Percentiles rank a stretch among this genome's conserved stretches.
Evolutionary conservation across 108 stramenopile genomes (phyloP).

Genomic region (Parmales sp.): DNA sequence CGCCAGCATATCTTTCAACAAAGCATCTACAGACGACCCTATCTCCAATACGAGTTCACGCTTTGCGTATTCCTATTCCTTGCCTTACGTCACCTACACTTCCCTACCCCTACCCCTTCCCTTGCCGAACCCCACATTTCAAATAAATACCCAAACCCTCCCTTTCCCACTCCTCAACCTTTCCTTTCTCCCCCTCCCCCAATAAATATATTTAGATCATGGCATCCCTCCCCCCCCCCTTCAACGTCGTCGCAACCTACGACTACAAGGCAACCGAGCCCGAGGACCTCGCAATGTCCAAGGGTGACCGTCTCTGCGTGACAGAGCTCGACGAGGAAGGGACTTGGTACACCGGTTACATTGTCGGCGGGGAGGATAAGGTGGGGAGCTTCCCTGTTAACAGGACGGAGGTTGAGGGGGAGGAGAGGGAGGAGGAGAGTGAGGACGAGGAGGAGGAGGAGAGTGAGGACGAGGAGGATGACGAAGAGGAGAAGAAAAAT

Average conservation of each 20-base stretch:
- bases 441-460: conserved; percentile 10
- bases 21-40: too few relatives aligned
- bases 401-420: conserved; percentile 13
- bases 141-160: too few relatives aligned
- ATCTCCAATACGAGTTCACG: too few relatives aligned
- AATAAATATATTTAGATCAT: too few relatives aligned
- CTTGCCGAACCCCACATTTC: too few relatives aligned
- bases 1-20: too few relatives aligned
- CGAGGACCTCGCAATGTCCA: conserved; percentile 16
- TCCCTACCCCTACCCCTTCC: too few relatives aligned
- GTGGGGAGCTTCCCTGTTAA: conserved; percentile 20
- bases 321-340: conserved; percentile 16
- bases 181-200: too few relatives aligned
- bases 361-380: neutral
- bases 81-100: too few relatives aligned
- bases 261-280: conserved; percentile 8
- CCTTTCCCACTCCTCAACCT: too few relatives aligned
- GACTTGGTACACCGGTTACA: conserved; percentile 26
- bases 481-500: neutral
- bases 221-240: too few relatives aligned
- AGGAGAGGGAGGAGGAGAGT: conserved; percentile 17
- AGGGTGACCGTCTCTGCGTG: conserved; percentile 16
- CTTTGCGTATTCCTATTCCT: too few relatives aligned
- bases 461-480: neutral
- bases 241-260: neutral